phyloP scores from a whole-genome alignment of 768 basidiomycete genomes.

The Hypsizygus marmoreus region DNA sequence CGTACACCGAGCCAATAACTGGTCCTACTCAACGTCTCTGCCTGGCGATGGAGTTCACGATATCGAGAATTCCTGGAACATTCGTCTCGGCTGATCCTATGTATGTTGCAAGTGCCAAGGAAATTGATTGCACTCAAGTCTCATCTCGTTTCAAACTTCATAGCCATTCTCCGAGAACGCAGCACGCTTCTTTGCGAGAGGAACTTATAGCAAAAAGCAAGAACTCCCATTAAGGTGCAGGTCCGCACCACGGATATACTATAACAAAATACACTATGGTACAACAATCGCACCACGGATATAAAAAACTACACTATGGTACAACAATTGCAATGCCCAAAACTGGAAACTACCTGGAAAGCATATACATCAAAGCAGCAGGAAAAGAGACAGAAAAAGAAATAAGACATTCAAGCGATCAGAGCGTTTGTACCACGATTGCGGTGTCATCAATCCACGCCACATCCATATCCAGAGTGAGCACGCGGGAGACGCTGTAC shows the following conservation, averaged over 20 bases:
- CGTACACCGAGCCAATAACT: too few species aligned
- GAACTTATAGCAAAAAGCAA: too few species aligned
- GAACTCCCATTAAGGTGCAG: slow-evolving; percentile 2
- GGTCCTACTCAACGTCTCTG: too few species aligned
- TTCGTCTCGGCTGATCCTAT: too few species aligned
- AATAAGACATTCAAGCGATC: slow-evolving; percentile 17
- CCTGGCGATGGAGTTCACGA: too few species aligned
- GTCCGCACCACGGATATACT: slow-evolving; percentile 4
- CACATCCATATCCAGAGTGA: slow-evolving; percentile 65
- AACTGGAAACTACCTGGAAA: slow-evolving; percentile 1
- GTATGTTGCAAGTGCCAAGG: too few species aligned
- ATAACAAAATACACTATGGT: slow-evolving; percentile 7
- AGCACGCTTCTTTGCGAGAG: too few species aligned
- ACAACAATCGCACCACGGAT: slow-evolving; percentile 8
- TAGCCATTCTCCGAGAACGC: too few species aligned
- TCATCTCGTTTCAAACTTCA: too few species aligned
- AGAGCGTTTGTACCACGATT: slow-evolving; percentile 63
- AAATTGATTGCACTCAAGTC: too few species aligned
- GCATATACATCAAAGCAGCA: slow-evolving; percentile 2
- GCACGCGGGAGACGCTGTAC: slow-evolving; percentile 52
- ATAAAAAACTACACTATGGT: neutral
- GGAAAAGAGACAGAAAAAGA: slow-evolving; percentile 3
- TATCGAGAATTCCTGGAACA: too few species aligned
- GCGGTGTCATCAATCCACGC: slow-evolving; percentile 73
- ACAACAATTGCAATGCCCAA: neutral